These are phyloP conservation scores for Cercospora sp. DNA, from an alignment of 2,329 filamentous ascomycete species.

Conservation along the genomic window DNA sequence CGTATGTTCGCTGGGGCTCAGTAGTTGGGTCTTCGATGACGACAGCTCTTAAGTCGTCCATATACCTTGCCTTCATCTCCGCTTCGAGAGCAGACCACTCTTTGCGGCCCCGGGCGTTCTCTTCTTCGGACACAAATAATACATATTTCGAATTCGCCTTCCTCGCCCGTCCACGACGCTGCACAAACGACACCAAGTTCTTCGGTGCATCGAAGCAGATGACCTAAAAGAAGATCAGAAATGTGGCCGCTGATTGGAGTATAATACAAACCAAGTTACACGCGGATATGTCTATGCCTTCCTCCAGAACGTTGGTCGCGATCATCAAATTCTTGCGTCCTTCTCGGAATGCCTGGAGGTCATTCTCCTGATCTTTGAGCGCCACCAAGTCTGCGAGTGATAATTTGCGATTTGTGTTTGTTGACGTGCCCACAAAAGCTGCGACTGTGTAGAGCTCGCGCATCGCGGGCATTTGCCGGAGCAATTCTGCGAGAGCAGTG, in stretches of 20 bases:
- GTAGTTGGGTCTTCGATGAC: conserved; percentile 41
- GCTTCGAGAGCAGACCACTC: conserved; percentile 69
- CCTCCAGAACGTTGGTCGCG: conserved; percentile 59
- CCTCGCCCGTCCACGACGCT: conserved; percentile 64
- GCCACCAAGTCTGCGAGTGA: conserved; percentile 53
- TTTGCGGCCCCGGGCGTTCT: conserved; percentile 38
- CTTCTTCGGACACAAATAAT: conserved; percentile 50
- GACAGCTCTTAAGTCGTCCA: conserved; percentile 59
- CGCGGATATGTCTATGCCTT: conserved; percentile 62
- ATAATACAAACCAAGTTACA: conserved; percentile 54
- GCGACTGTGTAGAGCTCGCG: conserved; percentile 43
- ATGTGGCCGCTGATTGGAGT: not conserved
- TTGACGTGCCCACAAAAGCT: conserved; percentile 56
- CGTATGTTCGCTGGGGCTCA: conserved; percentile 45
- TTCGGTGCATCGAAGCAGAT: conserved; percentile 63
- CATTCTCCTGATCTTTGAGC: conserved; percentile 50
- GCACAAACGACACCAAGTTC: conserved; percentile 65
- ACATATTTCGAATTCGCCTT: conserved; percentile 54
- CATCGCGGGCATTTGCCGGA: conserved; percentile 29
- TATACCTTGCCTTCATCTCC: conserved; percentile 70
- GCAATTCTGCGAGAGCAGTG: conserved; percentile 40
- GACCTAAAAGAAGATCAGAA: conserved; percentile 35
- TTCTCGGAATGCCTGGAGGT: conserved; percentile 55
- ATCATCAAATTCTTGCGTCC: conserved; percentile 59
- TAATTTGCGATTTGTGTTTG: conserved; percentile 44